Evolutionary conservation across 2,329 filamentous ascomycete genomes (phyloP), one percentile per base, ranked within the genome.

Genomic region (Ceratocystis diversiconidia): DNA sequence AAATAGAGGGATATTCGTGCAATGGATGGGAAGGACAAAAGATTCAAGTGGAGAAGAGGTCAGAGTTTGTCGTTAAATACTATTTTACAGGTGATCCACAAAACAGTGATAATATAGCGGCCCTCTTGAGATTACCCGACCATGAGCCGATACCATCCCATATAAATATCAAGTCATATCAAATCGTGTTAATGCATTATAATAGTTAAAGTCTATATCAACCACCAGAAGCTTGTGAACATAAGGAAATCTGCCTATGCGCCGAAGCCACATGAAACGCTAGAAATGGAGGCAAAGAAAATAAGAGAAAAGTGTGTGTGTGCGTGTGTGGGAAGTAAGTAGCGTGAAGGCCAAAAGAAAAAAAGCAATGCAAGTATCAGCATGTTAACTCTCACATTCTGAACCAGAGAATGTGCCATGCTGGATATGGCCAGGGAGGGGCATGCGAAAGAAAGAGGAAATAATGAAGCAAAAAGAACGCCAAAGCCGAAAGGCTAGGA

Each of bases 1-100:
- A 4, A 52, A 28, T 12, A 28, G 25, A 12, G 15, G 19, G 22
- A 32, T 22, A 10, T 19, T 15, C 1, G 5, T 46, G 17, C 8
- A 12, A 3, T 41, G 43, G 36, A 41, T 15, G 19, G 17, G 7
- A 48, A 28, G 7, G 30, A 10, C 22, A 28, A 43, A 32, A 15
- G 8, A 12, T 15, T 6, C 3, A 28, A 10, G 15, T 8, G n/a
- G 3, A 30, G 22, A 12, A 5, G 22, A 48, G n/a, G 44, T 28
- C 30, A 32, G 44, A 63, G 36, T 43, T 61, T 28, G n/a, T 52
- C 25, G 8, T 63, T 63, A 63, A 36, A 63, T 63, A 63, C 44
- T 6, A 6, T 12, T 52, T 32, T n/a, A 1, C 2, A 22, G 5
- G 12, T 22, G 46, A 8, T 46, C 62, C 62, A 63, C 30, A 63